Evolutionary conservation across 2,329 filamentous ascomycete species (phyloP).

Genomic region (Colletotrichum camelliae): DNA sequence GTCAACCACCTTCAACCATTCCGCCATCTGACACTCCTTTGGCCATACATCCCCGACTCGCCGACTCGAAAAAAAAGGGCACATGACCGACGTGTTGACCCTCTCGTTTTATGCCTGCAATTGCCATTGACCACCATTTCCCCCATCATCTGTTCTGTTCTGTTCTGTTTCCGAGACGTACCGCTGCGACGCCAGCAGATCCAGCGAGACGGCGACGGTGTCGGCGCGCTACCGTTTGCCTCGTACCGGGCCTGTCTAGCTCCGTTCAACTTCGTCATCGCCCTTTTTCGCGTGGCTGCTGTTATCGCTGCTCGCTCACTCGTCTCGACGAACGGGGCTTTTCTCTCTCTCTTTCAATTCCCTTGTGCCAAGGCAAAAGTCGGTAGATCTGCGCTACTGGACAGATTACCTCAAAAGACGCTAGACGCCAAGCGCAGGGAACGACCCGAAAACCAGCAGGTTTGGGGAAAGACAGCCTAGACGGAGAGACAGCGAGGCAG

Average conservation of each 20-base stretch:
- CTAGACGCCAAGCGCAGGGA: neutral
- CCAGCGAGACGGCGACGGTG: neutral
- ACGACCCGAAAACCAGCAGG: neutral
- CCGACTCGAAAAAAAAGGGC: neutral
- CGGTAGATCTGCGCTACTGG: slow-evolving; percentile 15
- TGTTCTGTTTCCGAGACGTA: neutral
- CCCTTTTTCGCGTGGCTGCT: neutral
- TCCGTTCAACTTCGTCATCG: slow-evolving; percentile 14
- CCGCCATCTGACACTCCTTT: slow-evolving; percentile 17
- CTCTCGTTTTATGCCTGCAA: neutral
- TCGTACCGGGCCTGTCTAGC: neutral
- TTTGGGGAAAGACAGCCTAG: neutral
- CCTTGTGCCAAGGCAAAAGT: slow-evolving; percentile 7
- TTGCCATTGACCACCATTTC: neutral
- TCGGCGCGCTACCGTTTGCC: neutral
- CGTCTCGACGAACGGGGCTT: neutral
- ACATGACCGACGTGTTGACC: slow-evolving; percentile 11
- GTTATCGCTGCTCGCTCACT: neutral
- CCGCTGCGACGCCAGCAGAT: neutral
- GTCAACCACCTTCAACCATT: neutral
- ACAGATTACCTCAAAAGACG: slow-evolving; percentile 10
- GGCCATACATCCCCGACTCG: neutral
- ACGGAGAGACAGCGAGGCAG: neutral
- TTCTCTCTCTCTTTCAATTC: neutral
- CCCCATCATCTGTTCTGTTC: slow-evolving; percentile 2